phyloP scores from a whole-genome alignment of 2,329 filamentous ascomycete species.

The Neofusicoccum cordaticola region DNA sequence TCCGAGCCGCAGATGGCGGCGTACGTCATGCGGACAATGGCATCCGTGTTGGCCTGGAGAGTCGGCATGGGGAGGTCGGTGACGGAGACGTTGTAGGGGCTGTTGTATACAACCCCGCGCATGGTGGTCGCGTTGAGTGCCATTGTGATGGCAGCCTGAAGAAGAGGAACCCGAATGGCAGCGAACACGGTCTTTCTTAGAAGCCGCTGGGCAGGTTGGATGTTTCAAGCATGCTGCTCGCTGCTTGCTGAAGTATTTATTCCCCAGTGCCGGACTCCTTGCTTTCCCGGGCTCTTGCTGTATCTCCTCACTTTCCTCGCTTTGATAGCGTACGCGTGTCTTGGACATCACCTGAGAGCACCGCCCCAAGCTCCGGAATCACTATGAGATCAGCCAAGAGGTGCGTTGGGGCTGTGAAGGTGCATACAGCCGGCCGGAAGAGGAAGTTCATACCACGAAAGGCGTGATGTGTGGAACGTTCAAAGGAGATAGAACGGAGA shows the following conservation, averaged over 20 bases:
- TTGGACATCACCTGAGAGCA: no score
- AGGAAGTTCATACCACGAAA: neutral
- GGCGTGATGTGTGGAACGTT: neutral
- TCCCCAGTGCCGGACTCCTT: neutral
- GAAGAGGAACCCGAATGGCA: no score
- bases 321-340: neutral
- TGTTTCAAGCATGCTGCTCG: neutral
- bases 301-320: neutral
- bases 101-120: neutral
- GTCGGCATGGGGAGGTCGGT: neutral
- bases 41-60: conserved; percentile 28
- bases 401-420: neutral
- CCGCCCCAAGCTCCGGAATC: no score
- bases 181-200: neutral
- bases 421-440: neutral
- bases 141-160: neutral
- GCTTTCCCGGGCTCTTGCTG: neutral
- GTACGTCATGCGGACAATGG: conserved; percentile 35
- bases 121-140: neutral
- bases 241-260: neutral
- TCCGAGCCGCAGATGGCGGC: conserved; percentile 38
- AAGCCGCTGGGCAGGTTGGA: neutral
- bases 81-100: neutral
- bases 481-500: neutral
- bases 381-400: no score